Percentiles rank a stretch among this genome's conserved stretches.
Conservation (phyloP, 2,329 filamentous ascomycete species). For the Ophiostoma pallidulum region DNA sequence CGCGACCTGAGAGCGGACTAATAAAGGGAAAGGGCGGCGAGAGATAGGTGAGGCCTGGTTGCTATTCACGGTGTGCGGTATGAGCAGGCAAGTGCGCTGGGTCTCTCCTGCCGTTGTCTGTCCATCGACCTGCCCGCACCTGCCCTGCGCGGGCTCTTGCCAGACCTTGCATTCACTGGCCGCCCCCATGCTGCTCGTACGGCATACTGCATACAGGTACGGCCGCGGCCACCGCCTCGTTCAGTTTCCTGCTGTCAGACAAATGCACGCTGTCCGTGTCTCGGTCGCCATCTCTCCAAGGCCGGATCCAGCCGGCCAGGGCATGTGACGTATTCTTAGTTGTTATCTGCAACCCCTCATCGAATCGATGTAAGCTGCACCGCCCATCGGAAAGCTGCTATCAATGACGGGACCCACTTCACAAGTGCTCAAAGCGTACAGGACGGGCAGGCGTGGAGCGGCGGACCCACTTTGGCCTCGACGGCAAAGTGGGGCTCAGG, state of each 20-base stretch:
- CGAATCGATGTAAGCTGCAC: neutral
- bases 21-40: too few relatives aligned
- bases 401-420: constrained; percentile 9
- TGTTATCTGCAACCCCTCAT: constrained; percentile 6
- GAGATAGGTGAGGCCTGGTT: too few relatives aligned
- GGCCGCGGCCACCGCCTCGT: too few relatives aligned
- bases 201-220: too few relatives aligned
- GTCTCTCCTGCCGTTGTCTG: too few relatives aligned
- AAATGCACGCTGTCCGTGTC: neutral
- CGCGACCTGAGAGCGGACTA: too few relatives aligned
- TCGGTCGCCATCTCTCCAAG: neutral
- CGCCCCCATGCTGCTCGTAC: too few relatives aligned
- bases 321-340: constrained; percentile 11
- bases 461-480: neutral
- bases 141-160: too few relatives aligned
- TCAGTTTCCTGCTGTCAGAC: constrained; percentile 4
- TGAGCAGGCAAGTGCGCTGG: too few relatives aligned
- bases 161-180: too few relatives aligned
- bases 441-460: constrained; percentile 1
- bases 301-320: constrained; percentile 8
- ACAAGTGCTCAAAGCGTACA: constrained; percentile 6
- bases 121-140: too few relatives aligned
- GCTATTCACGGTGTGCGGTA: too few relatives aligned
- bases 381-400: constrained; percentile 9
- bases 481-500: neutral